Evolutionary conservation across 208 protist genomes (phyloP), one percentile per base, ranked within the genome.

Genomic region (Strigomonas galati): DNA sequence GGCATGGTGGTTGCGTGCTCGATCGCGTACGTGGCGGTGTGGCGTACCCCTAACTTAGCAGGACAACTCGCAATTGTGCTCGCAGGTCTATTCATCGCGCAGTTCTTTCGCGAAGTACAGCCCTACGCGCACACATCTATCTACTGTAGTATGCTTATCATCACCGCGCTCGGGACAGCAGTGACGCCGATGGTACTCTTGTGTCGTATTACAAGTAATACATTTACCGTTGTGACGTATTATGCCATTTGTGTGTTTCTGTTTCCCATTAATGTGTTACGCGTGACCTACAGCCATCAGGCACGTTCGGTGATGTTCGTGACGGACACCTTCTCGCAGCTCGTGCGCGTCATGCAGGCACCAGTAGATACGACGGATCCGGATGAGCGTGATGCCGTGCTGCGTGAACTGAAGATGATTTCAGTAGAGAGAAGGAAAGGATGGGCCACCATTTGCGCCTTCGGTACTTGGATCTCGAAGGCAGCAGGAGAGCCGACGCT

Each of bases 141-240:
- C 68, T 87, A 91, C 55, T 74, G 67, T 37, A 52, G 69, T 7
- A 74, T 88, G 60, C 66, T 80, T 30, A 69, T 82, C 44, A 58
- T 83, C 15, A 64, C 85, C 0, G 62, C 64, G 6, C 35, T 90
- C 28, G 68, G 76, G 6, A 61, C 76, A 0, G 78, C 75, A 0
- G n/a, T 52, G 2, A 74, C 67, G 14, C 70, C 72, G 27, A 1
- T 75, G 32, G 63, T 72, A 46, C 62, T 81, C 28, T 35, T 87
- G 4, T 62, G 74, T 0, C 85, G 85, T 37, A 48, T 92, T 24
- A 62, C 76, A 0, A 69, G 72, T 49, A 88, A 84, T 66, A 56
- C 60, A 6, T 85, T 92, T 26, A 72, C 82, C 19, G 72, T 88
- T 10, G 87, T 92, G 61, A 69, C 82, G 59, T 92, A 92, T 62